Conservation (phyloP, 768 basidiomycete species). For the Tulasnella sp. region DNA sequence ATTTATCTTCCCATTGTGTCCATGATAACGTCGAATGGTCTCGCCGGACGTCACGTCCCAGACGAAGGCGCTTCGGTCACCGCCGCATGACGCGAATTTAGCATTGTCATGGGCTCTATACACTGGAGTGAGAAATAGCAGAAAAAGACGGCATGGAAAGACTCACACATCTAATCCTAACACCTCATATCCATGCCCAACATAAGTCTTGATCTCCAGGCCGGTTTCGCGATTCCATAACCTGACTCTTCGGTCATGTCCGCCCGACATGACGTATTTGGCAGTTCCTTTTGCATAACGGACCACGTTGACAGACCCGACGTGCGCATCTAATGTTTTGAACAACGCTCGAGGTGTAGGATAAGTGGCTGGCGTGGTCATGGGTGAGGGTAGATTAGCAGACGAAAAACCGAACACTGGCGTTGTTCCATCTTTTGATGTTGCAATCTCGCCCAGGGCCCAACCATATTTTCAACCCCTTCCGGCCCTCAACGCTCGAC, state of each 20-base stretch:
- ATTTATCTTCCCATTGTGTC: conserved; percentile 85
- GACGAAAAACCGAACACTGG: too few relatives aligned
- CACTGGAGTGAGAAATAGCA: not conserved
- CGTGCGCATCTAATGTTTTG: conserved; percentile 50
- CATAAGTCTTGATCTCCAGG: conserved; percentile 80
- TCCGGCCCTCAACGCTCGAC: not conserved
- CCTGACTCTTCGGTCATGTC: conserved; percentile 76
- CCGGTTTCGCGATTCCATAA: conserved; percentile 85
- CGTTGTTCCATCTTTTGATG: not conserved
- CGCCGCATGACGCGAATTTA: conserved; percentile 85
- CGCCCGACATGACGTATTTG: conserved; percentile 86
- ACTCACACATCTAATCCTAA: conserved; percentile 79
- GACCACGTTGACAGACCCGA: conserved; percentile 82
- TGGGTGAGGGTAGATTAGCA: not conserved
- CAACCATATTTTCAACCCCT: not conserved
- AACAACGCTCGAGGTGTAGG: conserved; percentile 39
- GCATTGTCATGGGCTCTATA: conserved; percentile 82
- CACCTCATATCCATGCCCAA: conserved; percentile 92
- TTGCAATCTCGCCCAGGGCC: conserved; percentile 10
- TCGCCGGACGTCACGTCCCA: conserved; percentile 91
- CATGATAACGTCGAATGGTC: conserved; percentile 69
- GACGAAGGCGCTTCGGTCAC: conserved; percentile 82
- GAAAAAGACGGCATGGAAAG: not conserved
- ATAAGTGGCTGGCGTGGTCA: not conserved
- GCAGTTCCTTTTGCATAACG: conserved; percentile 80